Percentiles rank a stretch among this genome's conserved stretches.
These are phyloP conservation scores for Allium sativum DNA, from an alignment of 106 monocot genomes.

Conservation along the genomic window DNA sequence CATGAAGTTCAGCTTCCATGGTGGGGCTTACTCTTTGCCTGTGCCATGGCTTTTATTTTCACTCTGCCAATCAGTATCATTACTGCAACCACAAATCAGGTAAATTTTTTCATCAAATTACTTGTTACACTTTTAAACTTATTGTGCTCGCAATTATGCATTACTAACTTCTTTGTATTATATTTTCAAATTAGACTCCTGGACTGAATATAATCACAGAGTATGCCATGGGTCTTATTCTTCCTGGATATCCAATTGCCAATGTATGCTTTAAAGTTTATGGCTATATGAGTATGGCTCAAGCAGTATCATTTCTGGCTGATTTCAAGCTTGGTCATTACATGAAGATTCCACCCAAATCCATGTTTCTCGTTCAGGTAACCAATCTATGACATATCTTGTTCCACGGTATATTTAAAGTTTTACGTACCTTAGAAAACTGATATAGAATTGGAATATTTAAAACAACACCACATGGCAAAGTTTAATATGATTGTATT, in stretches of 20 bases:
- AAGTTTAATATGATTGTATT: neutral
- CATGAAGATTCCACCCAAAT: slow-evolving; percentile 23
- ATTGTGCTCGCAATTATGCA: neutral
- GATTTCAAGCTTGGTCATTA: slow-evolving; percentile 19
- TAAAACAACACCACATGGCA: neutral
- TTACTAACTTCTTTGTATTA: neutral
- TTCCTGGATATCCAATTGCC: slow-evolving; percentile 73
- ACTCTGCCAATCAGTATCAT: slow-evolving; percentile 95
- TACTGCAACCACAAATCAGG: slow-evolving; percentile 96
- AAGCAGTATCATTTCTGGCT: slow-evolving; percentile 68
- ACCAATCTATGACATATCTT: neutral
- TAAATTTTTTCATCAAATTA: slow-evolving; percentile 2
- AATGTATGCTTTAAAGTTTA: slow-evolving; percentile 97
- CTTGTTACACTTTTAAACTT: neutral
- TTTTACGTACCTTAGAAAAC: neutral
- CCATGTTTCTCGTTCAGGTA: slow-evolving; percentile 21
- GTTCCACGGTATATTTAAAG: neutral
- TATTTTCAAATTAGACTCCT: slow-evolving; percentile 44
- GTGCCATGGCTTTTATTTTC: slow-evolving; percentile 76
- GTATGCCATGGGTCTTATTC: slow-evolving; percentile 76
- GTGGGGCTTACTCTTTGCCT: slow-evolving; percentile 90
- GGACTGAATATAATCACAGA: slow-evolving; percentile 93
- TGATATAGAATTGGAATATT: neutral
- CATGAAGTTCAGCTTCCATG: slow-evolving; percentile 80
- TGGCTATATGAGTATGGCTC: slow-evolving; percentile 97